These are phyloP conservation scores for Suillus alpinus DNA, from an alignment of 768 basidiomycete genomes.

Conservation along the genomic window DNA sequence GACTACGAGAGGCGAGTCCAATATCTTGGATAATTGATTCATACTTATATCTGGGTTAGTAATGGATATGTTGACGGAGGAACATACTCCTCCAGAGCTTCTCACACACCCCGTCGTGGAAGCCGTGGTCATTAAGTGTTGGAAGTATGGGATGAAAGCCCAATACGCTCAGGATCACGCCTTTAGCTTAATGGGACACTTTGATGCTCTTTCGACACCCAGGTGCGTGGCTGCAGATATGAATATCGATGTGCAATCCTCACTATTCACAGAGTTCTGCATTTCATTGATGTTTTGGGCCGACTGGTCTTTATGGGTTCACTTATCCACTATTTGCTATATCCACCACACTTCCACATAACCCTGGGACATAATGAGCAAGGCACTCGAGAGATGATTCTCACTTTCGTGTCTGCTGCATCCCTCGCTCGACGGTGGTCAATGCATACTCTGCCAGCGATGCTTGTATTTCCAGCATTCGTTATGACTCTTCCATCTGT, in stretches of 20 bases:
- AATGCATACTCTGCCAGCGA: conserved; percentile 30
- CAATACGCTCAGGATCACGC: background rate
- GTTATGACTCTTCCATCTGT: conserved; percentile 38
- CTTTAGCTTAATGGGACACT: conserved; percentile 18
- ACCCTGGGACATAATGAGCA: conserved; percentile 15
- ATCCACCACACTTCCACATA: conserved; percentile 38
- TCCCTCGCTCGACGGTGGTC: conserved; percentile 34
- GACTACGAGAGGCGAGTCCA: conserved; percentile 30
- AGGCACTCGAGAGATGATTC: conserved; percentile 34
- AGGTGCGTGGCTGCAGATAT: conserved; percentile 32
- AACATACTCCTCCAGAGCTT: conserved; percentile 36
- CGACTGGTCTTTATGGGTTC: conserved; percentile 40
- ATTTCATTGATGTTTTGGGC: conserved; percentile 41
- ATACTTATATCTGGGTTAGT: conserved; percentile 27
- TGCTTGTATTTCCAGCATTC: conserved; percentile 41
- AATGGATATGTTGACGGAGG: conserved; percentile 37
- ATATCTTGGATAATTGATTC: background rate
- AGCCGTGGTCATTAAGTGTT: conserved; percentile 36
- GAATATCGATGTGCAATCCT: background rate
- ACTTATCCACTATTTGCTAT: conserved; percentile 39
- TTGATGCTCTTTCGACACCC: conserved; percentile 43
- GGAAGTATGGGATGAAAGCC: conserved; percentile 35
- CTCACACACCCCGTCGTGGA: conserved; percentile 40
- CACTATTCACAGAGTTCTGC: conserved; percentile 35
- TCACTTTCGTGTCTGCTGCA: conserved; percentile 39